phyloP scores from a whole-genome alignment of 176 grass and related monocot species.

The Dendrocalamus sinicus region DNA sequence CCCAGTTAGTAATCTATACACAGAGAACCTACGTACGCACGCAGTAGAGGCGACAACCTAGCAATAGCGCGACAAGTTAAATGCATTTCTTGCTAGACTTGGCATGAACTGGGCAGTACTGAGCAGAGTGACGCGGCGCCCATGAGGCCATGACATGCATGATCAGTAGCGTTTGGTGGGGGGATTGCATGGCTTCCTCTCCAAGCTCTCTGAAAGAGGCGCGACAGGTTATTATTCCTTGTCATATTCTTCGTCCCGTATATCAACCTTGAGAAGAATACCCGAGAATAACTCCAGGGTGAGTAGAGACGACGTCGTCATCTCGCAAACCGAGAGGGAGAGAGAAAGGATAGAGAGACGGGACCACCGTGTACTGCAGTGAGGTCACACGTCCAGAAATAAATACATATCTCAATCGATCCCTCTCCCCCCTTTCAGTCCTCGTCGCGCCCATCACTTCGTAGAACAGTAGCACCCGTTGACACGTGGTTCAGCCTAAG shows the following conservation, averaged over 20 bases:
- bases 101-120: neutral
- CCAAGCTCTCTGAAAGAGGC: neutral
- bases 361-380: conserved; percentile 6
- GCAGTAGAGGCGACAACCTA: neutral
- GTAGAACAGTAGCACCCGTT: neutral
- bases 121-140: neutral
- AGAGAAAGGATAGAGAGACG: neutral
- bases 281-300: neutral
- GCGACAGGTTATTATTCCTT: conserved; percentile 32
- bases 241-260: conserved; percentile 41
- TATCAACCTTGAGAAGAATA: conserved; percentile 36
- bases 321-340: neutral
- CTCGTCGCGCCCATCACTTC: neutral
- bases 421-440: neutral
- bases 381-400: conserved; percentile 16
- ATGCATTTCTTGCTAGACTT: conserved; percentile 7
- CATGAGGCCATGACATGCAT: neutral
- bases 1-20: neutral
- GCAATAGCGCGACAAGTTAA: neutral
- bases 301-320: conserved; percentile 38
- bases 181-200: conserved; percentile 35
- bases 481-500: neutral
- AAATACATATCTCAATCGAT: neutral
- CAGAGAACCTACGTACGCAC: neutral
- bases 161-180: neutral